phyloP scores from a whole-genome alignment of 352 stramenopile species.

The Pythium dissotocum region DNA sequence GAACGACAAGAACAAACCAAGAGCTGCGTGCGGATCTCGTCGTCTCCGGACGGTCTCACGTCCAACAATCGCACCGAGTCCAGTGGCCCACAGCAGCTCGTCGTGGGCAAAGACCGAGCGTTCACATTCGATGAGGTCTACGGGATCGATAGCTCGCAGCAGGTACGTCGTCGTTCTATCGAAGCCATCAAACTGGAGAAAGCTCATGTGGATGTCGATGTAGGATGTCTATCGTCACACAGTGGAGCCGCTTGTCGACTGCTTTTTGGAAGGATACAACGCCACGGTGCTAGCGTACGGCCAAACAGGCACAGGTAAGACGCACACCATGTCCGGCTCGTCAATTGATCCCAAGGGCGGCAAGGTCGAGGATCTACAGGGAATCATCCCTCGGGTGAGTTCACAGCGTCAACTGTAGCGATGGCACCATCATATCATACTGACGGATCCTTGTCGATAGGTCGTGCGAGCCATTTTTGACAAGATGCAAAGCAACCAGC shows the following conservation, averaged over 20 bases:
- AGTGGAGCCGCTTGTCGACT: constrained; percentile 66
- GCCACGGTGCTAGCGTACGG: constrained; percentile 84
- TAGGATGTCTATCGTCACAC: constrained; percentile 72
- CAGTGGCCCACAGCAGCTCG: constrained; percentile 54
- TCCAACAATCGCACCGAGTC: constrained; percentile 24
- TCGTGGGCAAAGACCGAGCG: constrained; percentile 79
- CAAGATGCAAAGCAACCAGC: constrained; percentile 47
- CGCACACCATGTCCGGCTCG: constrained; percentile 92
- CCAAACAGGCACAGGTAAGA: constrained; percentile 93
- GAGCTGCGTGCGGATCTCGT: constrained; percentile 69
- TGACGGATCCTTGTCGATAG: constrained; percentile 9
- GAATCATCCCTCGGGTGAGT: constrained; percentile 86
- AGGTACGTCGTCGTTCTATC: constrained; percentile 29
- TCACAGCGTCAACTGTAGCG: background rate
- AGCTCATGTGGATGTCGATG: background rate
- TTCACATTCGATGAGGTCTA: constrained; percentile 92
- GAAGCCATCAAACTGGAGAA: background rate
- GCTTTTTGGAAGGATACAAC: constrained; percentile 86
- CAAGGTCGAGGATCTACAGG: constrained; percentile 60
- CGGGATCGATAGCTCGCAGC: constrained; percentile 66
- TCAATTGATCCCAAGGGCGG: constrained; percentile 38
- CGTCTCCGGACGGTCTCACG: constrained; percentile 48
- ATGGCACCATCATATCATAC: constrained; percentile 1
- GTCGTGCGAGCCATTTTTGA: constrained; percentile 77
- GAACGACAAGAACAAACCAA: constrained; percentile 72